Base-by-base conservation (phyloP, 2,329 filamentous ascomycete genomes). In the Aureobasidium lini region DNA sequence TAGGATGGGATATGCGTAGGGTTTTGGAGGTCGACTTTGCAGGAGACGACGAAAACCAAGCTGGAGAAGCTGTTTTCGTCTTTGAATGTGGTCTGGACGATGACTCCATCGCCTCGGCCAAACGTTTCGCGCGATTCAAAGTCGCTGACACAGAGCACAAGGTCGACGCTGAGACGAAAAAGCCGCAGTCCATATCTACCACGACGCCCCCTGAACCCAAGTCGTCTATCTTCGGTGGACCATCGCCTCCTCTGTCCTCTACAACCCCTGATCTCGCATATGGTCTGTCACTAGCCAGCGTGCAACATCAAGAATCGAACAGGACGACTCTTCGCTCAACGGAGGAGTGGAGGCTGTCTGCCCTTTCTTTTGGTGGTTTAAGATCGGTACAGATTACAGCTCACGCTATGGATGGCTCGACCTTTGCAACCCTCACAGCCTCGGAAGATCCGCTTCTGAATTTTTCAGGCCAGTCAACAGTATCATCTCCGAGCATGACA, bases 1-100 rank as follows among this genome's bases (percentile, higher is more conserved):
- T 88, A 60, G 88, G 88, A 2, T 97, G 94, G 93, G 89, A 97
- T 68, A 97, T 97, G 92, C 85, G 85, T 57, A 84, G 91, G 62
- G 85, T 79, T 62, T 76, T 97, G 2, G 87, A 94, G 66, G 90
- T 96, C 2, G 94, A 99, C 69, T 97, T 96, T 73, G 88, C 88
- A 42, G 85, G 84, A 18, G 89, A 92, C 64, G 88, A 94, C 72
- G 83, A 84, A n/a, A 77, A 83, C 58, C 83, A 85, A 50, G 86
- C 85, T 29, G 91, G 91, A 18, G 93, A 96, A 72, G 81, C 80
- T 15, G 76, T 95, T 40, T 79, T 95, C 29, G 81, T 95, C 2
- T 79, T 96, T 48, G 80, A 84, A 36, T 88, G 87, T 66, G 90
- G 89, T 0, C 72, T 84, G n/a, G 82, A 83, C 31, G 82, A 88